phyloP scores from a whole-genome alignment of 176 grass and related monocot genomes.

The Bonia amplexicaulis region DNA sequence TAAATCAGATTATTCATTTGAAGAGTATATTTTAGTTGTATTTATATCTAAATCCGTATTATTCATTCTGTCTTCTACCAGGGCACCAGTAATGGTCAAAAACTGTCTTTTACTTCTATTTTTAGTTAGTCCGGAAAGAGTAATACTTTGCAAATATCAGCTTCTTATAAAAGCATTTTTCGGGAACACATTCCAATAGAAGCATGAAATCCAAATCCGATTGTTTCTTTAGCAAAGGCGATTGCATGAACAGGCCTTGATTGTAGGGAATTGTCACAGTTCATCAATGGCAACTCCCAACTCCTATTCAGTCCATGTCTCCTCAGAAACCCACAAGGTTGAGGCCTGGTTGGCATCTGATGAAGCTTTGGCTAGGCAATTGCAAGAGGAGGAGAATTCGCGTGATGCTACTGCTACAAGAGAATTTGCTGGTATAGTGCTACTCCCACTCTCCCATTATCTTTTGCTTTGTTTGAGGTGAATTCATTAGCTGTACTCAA shows the following conservation, averaged over 20 bases:
- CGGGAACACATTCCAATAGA: neutral
- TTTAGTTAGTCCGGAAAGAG: neutral
- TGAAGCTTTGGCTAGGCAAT: conserved; percentile 69
- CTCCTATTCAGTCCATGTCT: conserved; percentile 28
- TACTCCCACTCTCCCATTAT: conserved; percentile 4
- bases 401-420: conserved; percentile 28
- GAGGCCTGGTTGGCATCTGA: conserved; percentile 52
- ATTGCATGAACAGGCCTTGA: neutral
- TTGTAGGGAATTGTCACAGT: neutral
- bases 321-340: conserved; percentile 44
- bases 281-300: conserved; percentile 36
- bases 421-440: conserved; percentile 45
- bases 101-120: neutral
- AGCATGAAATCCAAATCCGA: neutral
- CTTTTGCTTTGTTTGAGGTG: conserved; percentile 34
- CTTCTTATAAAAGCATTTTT: neutral
- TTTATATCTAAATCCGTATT: neutral
- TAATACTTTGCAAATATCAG: neutral
- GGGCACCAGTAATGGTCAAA: neutral
- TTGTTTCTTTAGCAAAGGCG: neutral
- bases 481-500: conserved; percentile 35
- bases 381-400: conserved; percentile 59
- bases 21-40: neutral
- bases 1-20: neutral
- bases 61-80: neutral